Evolutionary conservation across 208 protist species (phyloP), one percentile per base, ranked within the genome.

Genomic region (Trypanosoma lewisi): DNA sequence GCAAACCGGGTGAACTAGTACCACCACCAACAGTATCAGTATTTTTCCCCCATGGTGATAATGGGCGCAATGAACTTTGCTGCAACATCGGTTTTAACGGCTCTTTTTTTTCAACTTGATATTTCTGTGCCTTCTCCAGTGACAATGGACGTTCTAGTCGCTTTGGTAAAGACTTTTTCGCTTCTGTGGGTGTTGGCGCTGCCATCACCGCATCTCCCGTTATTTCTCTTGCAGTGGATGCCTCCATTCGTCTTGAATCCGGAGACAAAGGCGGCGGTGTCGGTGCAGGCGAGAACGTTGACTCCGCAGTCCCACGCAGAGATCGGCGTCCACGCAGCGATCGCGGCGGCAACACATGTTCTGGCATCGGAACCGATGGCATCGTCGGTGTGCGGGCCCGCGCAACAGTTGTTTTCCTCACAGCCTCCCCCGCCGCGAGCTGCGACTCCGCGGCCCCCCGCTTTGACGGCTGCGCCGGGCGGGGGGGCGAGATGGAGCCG

Each of bases 331-430:
- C 14, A 44, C 11, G 4, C 39, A 44, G 4, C 12, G n/a, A n/a
- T n/a, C 8, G 4, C 6, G n/a, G 59, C 1, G 36, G 48, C 25
- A 56, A 2, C 11, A 64, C 59, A 30, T 64, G 44, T 21, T 64
- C 59, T 0, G 47, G 59, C 9, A 55, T 36, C 21, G 59, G 28
- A 53, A 55, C 48, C 0, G 47, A 11, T 55, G 45, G 1, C 11
- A 21, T 9, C 16, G 48, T 7, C 16, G n/a, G 17, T 30, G 59
- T 36, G 0, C 23, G 55, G 4, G n/a, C 44, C 19, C 17, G 36
- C 33, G 19, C 6, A 23, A 16, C 27, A 27, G 33, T 34, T 34
- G 61, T 34, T 49, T 16, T 1, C 28, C 27, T 42, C 37, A 1
- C 11, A 12, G 14, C 44, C 3, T 6, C 4, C 7, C 8, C 37